Evolutionary conservation across 176 grass and related monocot species (phyloP), one percentile per base, ranked within the genome.

Genomic region (Eragrostis curvula): DNA sequence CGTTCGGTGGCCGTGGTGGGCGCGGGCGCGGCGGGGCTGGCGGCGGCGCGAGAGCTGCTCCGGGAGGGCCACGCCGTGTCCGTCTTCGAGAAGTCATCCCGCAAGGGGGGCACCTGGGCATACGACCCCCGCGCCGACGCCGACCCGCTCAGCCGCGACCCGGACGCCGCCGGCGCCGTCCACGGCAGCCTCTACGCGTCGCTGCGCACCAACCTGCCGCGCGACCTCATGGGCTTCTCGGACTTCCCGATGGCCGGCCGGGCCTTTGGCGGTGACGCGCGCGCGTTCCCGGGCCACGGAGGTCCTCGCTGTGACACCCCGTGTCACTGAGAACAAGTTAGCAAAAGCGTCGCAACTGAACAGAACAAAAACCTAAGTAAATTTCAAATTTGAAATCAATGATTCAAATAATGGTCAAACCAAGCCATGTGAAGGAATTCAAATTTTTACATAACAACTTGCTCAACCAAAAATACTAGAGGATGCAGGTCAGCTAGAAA

Each of bases 191-290:
- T 86, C 68, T 92, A 92, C 79, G 50, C 68, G 73, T 92, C 86
- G 68, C 86, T 92, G 49, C 83, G 79, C 68, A 92, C 79, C 36
- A 86, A 92, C 86, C 87, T 92, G 64, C 83, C 86, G 25, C 74
- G 87, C 61, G 53, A 82, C 79, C 70, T 92, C 52, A 92, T 89
- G 87, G 87, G 87, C 43, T 86, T 89, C 74, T 66, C 79, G 3
- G 62, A 56, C 45, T 85, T 83, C 46, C 61, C 66, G 42, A 39
- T 89, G 12, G 71, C 20, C 0, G 83, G 21, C 0, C 51, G 78
- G 60, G 55, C 40, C 43, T 86, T 89, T 46, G 82, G 53, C 0
- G 90, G 83, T 51, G 83, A 92, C 74, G 1, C 79, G 32, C 80
- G 86, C 73, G 6, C 45, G 73, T 86, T 92, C 74, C 87, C 87